A percentile compares a stretch with the other conserved stretches of the same genome.
These are phyloP conservation scores for Psilocybe cyanescens DNA, from an alignment of 768 basidiomycete genomes.

Conservation along the genomic window DNA sequence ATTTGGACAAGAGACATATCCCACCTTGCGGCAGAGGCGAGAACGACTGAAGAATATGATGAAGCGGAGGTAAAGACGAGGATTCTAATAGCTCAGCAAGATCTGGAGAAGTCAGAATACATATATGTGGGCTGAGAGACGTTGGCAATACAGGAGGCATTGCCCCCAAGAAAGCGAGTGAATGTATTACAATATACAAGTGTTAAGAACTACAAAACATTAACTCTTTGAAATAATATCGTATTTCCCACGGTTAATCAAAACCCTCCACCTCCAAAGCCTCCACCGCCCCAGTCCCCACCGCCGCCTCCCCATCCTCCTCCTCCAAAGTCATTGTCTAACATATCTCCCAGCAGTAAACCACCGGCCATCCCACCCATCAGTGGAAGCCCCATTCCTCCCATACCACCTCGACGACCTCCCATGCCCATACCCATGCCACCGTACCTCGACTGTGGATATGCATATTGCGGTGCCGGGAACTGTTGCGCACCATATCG, in stretches of 20 bases:
- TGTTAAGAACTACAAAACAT: not conserved
- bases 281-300: constrained; percentile 30
- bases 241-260: constrained; percentile 19
- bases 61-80: constrained; percentile 68
- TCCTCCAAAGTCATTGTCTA: constrained; percentile 31
- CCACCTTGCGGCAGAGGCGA: constrained; percentile 82
- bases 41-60: constrained; percentile 81
- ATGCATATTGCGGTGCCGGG: constrained; percentile 24
- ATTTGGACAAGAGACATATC: constrained; percentile 12
- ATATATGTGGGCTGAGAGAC: constrained; percentile 84
- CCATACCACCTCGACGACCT: constrained; percentile 15
- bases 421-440: constrained; percentile 16
- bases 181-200: constrained; percentile 1
- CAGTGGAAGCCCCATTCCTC: constrained; percentile 42
- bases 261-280: constrained; percentile 19
- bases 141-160: constrained; percentile 64
- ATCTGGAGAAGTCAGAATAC: constrained; percentile 73
- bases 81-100: constrained; percentile 60
- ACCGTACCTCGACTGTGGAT: constrained; percentile 17
- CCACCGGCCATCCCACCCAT: constrained; percentile 54
- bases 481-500: constrained; percentile 11
- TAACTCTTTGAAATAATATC: constrained; percentile 3
- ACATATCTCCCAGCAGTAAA: constrained; percentile 47
- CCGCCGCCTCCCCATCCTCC: constrained; percentile 34
- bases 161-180: not conserved